These are phyloP conservation scores for Blastobotrys ciferrii DNA, from an alignment of 1,139 yeast species.

Conservation along the genomic window DNA sequence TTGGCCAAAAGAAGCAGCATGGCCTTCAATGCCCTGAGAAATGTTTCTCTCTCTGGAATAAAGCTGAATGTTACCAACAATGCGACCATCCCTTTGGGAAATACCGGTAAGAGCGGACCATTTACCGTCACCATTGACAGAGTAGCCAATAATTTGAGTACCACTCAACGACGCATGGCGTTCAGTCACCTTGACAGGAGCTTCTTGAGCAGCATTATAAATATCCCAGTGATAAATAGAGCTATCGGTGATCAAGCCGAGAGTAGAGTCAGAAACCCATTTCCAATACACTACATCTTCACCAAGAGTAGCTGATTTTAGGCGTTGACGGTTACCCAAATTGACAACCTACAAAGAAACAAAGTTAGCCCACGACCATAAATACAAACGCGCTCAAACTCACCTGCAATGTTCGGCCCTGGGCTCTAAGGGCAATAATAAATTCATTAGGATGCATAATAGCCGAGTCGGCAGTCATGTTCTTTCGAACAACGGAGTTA, in stretches of 20 bases:
- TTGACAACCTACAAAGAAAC: slow-evolving; percentile 57
- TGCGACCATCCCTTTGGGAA: slow-evolving; percentile 90
- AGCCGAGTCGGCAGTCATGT: slow-evolving; percentile 97
- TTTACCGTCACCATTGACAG: slow-evolving; percentile 73
- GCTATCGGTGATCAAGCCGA: slow-evolving; percentile 83
- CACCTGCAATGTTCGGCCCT: slow-evolving; percentile 85
- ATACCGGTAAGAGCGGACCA: slow-evolving; percentile 98
- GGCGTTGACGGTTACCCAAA: slow-evolving; percentile 79
- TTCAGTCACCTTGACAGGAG: slow-evolving; percentile 76
- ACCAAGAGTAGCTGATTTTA: slow-evolving; percentile 80
- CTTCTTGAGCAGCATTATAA: slow-evolving; percentile 74
- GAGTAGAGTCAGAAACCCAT: slow-evolving; percentile 72
- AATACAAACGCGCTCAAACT: slow-evolving; percentile 5
- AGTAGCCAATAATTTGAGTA: slow-evolving; percentile 88
- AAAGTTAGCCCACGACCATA: neutral
- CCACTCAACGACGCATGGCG: slow-evolving; percentile 79
- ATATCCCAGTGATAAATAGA: slow-evolving; percentile 79
- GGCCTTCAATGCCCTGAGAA: slow-evolving; percentile 97
- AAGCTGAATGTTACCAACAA: slow-evolving; percentile 95
- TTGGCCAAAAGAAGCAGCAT: slow-evolving; percentile 86
- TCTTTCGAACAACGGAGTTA: slow-evolving; percentile 74
- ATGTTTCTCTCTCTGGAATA: slow-evolving; percentile 84
- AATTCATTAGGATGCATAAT: slow-evolving; percentile 90
- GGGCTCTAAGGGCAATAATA: slow-evolving; percentile 91
- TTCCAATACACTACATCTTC: slow-evolving; percentile 96